phyloP scores from a whole-genome alignment of 352 stramenopile species.

The Elongisporangium prolatum region DNA sequence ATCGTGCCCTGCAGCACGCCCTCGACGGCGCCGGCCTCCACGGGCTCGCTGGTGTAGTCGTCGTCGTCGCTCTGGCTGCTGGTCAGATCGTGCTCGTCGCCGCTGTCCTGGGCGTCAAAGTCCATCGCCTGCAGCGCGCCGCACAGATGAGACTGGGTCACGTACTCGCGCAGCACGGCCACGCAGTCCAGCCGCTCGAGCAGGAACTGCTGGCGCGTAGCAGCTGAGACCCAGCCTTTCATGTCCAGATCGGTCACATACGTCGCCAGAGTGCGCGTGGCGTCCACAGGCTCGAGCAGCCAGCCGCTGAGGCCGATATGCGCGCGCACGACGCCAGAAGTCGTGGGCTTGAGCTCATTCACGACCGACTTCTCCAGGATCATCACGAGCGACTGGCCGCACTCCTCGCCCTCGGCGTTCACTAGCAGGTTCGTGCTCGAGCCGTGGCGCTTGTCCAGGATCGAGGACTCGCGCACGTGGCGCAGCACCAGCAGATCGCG shows the following conservation, averaged over 20 bases:
- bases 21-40: constrained; percentile 21
- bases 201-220: constrained; percentile 45
- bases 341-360: constrained; percentile 62
- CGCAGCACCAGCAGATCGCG: constrained; percentile 72
- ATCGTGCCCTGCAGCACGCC: background rate
- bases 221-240: constrained; percentile 38
- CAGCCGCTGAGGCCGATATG: constrained; percentile 67
- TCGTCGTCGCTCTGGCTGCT: constrained; percentile 27
- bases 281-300: constrained; percentile 69
- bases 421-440: constrained; percentile 27
- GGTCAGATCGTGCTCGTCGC: constrained; percentile 29
- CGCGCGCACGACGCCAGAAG: constrained; percentile 37
- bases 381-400: constrained; percentile 53
- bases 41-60: constrained; percentile 25
- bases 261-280: constrained; percentile 48
- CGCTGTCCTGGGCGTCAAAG: constrained; percentile 33
- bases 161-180: constrained; percentile 53
- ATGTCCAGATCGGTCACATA: constrained; percentile 74
- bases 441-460: constrained; percentile 29
- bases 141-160: constrained; percentile 55
- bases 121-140: constrained; percentile 29
- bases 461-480: constrained; percentile 63
- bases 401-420: constrained; percentile 38
- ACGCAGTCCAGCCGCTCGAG: constrained; percentile 58
- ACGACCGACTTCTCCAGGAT: constrained; percentile 79